Conservation (phyloP, 2,329 filamentous ascomycete species). For the Zarea fungicola region DNA sequence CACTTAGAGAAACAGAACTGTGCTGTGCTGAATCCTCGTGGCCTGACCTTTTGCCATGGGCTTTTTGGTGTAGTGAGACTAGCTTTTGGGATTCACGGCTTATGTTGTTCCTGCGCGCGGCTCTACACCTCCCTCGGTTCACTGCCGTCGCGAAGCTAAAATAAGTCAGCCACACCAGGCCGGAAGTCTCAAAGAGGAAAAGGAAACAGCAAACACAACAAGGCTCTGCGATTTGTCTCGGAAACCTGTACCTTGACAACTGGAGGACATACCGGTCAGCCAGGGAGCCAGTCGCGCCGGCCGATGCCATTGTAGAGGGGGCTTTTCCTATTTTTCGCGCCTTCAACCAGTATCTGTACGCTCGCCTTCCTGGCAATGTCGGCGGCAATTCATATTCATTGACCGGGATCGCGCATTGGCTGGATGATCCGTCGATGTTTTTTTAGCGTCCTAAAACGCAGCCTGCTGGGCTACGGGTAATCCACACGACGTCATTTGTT, state of each 20-base stretch:
- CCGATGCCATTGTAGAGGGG: not conserved
- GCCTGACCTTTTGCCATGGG: not conserved
- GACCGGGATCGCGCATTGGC: not conserved
- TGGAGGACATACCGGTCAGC: slow-evolving; percentile 6
- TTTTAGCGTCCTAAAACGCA: not conserved
- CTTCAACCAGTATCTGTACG: not conserved
- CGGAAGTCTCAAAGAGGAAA: slow-evolving; percentile 13
- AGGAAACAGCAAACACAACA: not conserved
- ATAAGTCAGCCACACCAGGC: not conserved
- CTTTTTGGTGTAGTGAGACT: too few species aligned
- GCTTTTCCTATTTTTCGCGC: not conserved
- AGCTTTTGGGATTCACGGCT: not conserved
- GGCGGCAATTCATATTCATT: not conserved
- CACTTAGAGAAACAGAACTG: not conserved
- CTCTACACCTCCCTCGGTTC: not conserved
- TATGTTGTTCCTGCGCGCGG: not conserved
- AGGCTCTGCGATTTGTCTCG: not conserved
- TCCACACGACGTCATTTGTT: slow-evolving; percentile 9
- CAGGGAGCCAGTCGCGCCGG: not conserved
- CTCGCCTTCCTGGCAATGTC: slow-evolving; percentile 1
- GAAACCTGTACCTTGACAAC: slow-evolving; percentile 6
- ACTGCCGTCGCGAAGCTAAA: not conserved
- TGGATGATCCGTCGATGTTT: slow-evolving; percentile 6
- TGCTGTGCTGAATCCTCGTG: not conserved
- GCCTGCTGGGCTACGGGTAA: not conserved